Evolutionary conservation across 345 rosid species (phyloP), one percentile per base, ranked within the genome.

Genomic region (Brassica napus): DNA sequence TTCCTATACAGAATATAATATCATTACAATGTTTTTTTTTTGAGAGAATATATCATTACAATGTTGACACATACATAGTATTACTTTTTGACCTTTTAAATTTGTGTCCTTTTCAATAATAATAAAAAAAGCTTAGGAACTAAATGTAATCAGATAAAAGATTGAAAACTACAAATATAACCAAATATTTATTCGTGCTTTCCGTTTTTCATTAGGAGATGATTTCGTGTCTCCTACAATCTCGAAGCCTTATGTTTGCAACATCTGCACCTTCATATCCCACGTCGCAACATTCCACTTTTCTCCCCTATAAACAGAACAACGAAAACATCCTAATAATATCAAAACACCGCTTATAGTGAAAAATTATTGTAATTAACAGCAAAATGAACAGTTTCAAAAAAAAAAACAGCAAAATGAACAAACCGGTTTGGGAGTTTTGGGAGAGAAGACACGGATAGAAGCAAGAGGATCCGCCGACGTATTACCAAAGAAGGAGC

Each of bases 261-360:
- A 74, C 71, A 23, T 79, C 71, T 18, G 18, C 65, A 58, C 79
- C 82, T 4, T 6, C 71, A 63, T 82, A 58, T 47, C 76, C 78
- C 7, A 88, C 84, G 30, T 92, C 12, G 47, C 47, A 39, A 79
- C 94, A 90, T 82, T 90, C 93, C 24, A 82, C 68, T 68, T 60
- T 80, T 75, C 87, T 85, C 2, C 68, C 87, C 93, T 87, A 87
- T 12, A 44, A 44, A 44, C 54, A 44, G 54, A 44, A 44, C 4
- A 44, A 3, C 4, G 54, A 12, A 44, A 44, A 44, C 15, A 44
- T 4, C 15, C 1, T 4, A 12, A 44, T 39, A 44, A 44, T 44
- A 44, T 44, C 12, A 44, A 44, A 42, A 44, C 3, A 12, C 15
- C 54, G 54, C 54, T 44, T 44, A 12, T 44, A 12, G 54, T 44